Evolutionary conservation across 2,329 filamentous ascomycete genomes (phyloP), one percentile per base, ranked within the genome.

Genomic region (Scedosporium minutisporum): DNA sequence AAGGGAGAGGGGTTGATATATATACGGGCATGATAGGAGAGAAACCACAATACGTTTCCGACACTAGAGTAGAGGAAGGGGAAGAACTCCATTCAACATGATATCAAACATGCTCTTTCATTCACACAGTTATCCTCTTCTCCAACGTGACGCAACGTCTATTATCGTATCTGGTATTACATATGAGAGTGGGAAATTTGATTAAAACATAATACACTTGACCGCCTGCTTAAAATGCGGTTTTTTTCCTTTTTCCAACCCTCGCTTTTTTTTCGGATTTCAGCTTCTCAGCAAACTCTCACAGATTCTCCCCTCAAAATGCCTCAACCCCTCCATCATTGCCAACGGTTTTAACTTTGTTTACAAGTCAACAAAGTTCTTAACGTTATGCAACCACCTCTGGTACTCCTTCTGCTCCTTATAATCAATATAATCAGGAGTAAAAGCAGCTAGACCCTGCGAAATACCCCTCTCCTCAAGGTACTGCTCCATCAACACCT

Each of bases 321-420:
- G 51, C 51, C 12, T 27, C 51, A 55, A 55, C 4, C 12, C 23
- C 51, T 23, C 1, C 3, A 6, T 23, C 48, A 53, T 12, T 3
- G 10, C 21, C 18, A 53, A 29, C 29, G 6, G 29, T 29, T 29
- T 38, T 55, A 25, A 18, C 44, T 16, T 5, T 16, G 16, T 63
- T 75, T 80, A 91, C 65, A 86, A 87, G 73, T 90, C 88, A 68
- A 97, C 81, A 72, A 97, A 97, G 66, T 78, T 80, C 86, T 93
- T 95, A 76, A 97, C 84, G 73, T 89, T 90, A 75, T 87, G 84
- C 75, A 99, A 80, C 95, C 96, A 99, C 67, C 83, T 80, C 65
- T 96, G 80, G 77, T 99, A 99, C 83, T 99, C 95, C 78, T 87
- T 89, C 85, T 97, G 93, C 85, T 99, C 95, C 87, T 99, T 99